Evolutionary conservation across 78 protist genomes (phyloP), one percentile per base, ranked within the genome.

Genomic region (Dictyostelium capitatum): DNA sequence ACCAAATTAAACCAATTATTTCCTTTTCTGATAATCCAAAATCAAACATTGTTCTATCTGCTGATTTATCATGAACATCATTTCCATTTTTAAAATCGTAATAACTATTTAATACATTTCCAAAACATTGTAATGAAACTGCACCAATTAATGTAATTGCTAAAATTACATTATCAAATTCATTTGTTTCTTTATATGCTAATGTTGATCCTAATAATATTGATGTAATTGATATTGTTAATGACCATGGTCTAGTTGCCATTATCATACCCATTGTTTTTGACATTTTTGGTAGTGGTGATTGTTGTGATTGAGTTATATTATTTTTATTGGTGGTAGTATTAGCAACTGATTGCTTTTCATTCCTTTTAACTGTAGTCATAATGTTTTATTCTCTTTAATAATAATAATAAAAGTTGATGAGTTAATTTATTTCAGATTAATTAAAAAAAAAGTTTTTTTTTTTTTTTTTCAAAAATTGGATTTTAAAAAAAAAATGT

Each of bases 1-100:
- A 72, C 17, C n/a, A 7, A 9, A 91, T 81, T 70, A 91, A 30
- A 28, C 46, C 56, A 6, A 19, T 50, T 12, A 91, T 32, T 8
- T 51, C 1, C 8, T 46, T 6, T n/a, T 46, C 80, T 14, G 83
- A 28, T 12, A 91, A 51, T 17, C 95, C 84, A 14, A 46, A 47
- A 25, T 91, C 95, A 91, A 91, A 91, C 85, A 91, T 74, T 19
- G 95, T 91, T n/a, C 95, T 75, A 56, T 91, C 95, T 14, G 82
- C 89, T 51, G 90, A 19, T 15, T 47, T 43, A 6, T 91, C 84
- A 5, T 17, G 4, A 3, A 19, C 14, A 41, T 91, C 95, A 20
- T 72, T 89, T 0, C 90, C 95, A 47, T 37, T 64, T 47, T 47
- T 72, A 6, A 14, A 73, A 32, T 91, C 95, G 56, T 46, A 81